Percentiles rank a stretch among this genome's conserved stretches.
Conservation (phyloP, 192 early-diverging fungal species). For the Gryganskiella cystojenkinii region DNA sequence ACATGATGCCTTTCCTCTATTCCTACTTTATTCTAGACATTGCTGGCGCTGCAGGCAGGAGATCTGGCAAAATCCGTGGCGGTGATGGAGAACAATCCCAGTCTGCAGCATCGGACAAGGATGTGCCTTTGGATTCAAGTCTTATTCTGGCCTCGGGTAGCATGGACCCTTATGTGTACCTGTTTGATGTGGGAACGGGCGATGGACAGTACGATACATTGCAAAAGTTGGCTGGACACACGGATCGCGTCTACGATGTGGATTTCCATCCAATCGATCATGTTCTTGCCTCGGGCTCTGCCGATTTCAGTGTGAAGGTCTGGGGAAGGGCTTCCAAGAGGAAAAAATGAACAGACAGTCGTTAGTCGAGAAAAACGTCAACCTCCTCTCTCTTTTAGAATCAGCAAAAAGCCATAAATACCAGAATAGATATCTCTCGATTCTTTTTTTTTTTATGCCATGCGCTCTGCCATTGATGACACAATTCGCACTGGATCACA, state of each 20-base stretch:
- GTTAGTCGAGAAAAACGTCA: neutral
- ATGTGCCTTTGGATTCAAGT: conserved; percentile 61
- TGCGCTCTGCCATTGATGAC: neutral
- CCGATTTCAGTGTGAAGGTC: conserved; percentile 83
- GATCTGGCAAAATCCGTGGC: conserved; percentile 41
- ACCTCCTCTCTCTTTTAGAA: neutral
- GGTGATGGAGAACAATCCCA: conserved; percentile 29
- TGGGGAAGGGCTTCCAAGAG: conserved; percentile 68
- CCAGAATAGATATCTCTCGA: neutral
- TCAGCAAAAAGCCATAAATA: neutral
- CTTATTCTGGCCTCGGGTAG: conserved; percentile 83
- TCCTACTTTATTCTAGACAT: conserved; percentile 21
- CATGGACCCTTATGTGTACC: conserved; percentile 84
- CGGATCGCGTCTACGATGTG: conserved; percentile 92
- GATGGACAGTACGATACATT: conserved; percentile 68
- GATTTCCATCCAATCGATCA: conserved; percentile 91
- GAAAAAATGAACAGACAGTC: conserved; percentile 43
- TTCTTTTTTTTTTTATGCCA: neutral
- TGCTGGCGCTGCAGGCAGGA: conserved; percentile 33
- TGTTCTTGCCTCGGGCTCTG: conserved; percentile 84
- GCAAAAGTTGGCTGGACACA: conserved; percentile 92
- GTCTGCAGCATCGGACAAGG: conserved; percentile 43
- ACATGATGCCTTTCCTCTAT: neutral
- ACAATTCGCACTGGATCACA: too few species aligned
- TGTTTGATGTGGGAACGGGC: conserved; percentile 70